Evolutionary conservation across 257 asterid genomes (phyloP).

Genomic region (Ilex aquifolium): DNA sequence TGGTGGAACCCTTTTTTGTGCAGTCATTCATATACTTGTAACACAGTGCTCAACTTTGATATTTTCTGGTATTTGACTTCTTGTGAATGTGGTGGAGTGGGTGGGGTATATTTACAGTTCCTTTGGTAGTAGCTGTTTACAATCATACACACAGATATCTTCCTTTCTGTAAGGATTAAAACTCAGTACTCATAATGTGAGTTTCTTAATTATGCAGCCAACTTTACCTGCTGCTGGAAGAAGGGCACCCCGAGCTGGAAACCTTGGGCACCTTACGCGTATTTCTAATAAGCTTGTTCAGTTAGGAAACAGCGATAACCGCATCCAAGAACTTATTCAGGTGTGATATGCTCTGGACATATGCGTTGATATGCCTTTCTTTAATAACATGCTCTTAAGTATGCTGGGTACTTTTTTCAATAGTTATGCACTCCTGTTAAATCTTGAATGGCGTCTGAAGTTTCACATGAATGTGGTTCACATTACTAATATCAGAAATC

Average conservation of each 20-base stretch:
- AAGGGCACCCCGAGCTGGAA: constrained; percentile 70
- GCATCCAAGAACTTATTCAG: constrained; percentile 64
- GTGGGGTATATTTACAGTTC: too few relatives aligned
- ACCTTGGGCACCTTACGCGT: constrained; percentile 79
- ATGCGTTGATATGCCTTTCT: background rate
- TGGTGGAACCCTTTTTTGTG: background rate
- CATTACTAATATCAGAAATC: too few relatives aligned
- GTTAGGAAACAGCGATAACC: constrained; percentile 44
- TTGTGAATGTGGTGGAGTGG: background rate
- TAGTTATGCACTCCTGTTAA: background rate
- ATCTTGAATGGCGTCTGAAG: background rate
- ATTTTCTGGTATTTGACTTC: background rate
- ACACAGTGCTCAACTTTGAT: background rate
- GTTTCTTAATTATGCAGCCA: constrained; percentile 51
- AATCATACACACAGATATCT: too few relatives aligned
- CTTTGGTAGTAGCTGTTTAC: too few relatives aligned
- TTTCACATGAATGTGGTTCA: background rate
- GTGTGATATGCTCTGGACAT: constrained; percentile 21
- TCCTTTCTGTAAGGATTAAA: background rate
- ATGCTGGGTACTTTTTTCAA: background rate
- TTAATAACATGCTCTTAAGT: background rate
- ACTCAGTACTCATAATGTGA: background rate
- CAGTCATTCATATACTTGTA: background rate
- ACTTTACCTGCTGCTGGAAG: constrained; percentile 64
- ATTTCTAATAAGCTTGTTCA: constrained; percentile 75